Evolutionary conservation across 2,329 filamentous ascomycete species (phyloP), one percentile per base, ranked within the genome.

Genomic region (Penicillium janthinellum): DNA sequence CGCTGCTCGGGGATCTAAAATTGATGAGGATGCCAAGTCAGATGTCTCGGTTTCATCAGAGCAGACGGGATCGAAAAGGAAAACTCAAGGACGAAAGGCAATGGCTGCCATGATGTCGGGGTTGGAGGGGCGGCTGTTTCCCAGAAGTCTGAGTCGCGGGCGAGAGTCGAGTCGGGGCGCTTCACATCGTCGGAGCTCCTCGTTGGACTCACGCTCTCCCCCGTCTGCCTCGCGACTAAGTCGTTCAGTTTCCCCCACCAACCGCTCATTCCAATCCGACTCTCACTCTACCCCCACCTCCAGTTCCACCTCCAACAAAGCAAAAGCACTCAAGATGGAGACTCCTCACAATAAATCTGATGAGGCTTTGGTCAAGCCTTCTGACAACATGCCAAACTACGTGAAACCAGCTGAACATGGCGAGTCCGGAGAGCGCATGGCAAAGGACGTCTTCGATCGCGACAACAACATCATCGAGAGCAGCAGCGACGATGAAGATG

Each of bases 311-410:
- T 80, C 90, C 3, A 83, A 86, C 44, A 86, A 86, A 56, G 87
- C 86, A 11, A 82, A 84, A 49, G 73, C 84, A 1, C 78, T 92
- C 54, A 88, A 92, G 70, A 84, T 90, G 75, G 86, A 83, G 59
- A 88, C 81, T 63, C 88, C 89, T 4, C 91, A 92, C 70, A 83
- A 88, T 53, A 84, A 86, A 59, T 91, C 90, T 1, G 88, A 93
- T 70, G 88, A 88, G 11, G 87, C 88, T 53, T 77, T 93, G 45
- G 81, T 86, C 3, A 83, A 82, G 34, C 87, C 88, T 5, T 83
- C 85, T 17, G 88, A 89, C 31, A 84, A 81, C 53, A 76, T 94
- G 35, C 83, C 88, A 6, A 79, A 82, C 53, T 78, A 91, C 22
- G 83, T 87, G n/a, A 83, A 85, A 53, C 88, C 88, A 2, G 20